Conservation (phyloP, 352 stramenopile genomes). For the Phytophthora podocarpi region DNA sequence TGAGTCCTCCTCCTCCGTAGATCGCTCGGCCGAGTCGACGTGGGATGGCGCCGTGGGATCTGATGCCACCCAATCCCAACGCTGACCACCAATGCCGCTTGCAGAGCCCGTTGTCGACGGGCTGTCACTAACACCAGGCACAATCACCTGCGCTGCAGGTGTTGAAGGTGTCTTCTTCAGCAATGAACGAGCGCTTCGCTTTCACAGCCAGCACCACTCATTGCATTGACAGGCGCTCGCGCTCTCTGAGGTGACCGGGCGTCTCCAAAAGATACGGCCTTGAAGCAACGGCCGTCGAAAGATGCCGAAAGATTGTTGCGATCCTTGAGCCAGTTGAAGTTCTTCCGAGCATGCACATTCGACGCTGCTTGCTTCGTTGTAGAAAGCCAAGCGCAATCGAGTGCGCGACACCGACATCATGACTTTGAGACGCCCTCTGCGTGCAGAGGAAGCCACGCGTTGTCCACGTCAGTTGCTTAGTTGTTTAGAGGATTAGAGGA, state of each 20-base stretch:
- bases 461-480: too few species aligned
- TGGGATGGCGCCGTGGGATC: slow-evolving; percentile 14
- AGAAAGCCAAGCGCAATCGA: too few species aligned
- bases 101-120: neutral
- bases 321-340: slow-evolving; percentile 17
- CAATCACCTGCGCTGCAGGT: too few species aligned
- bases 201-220: too few species aligned
- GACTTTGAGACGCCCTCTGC: neutral
- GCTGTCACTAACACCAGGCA: too few species aligned
- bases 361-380: too few species aligned
- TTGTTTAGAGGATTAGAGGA: too few species aligned
- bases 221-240: neutral
- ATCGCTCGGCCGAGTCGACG: too few species aligned
- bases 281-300: slow-evolving; percentile 30
- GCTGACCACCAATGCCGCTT: neutral
- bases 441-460: neutral
- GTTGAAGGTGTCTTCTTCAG: too few species aligned
- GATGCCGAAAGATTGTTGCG: slow-evolving; percentile 31
- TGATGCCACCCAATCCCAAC: neutral
- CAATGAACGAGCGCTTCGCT: neutral
- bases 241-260: too few species aligned
- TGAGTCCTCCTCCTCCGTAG: slow-evolving; percentile 6
- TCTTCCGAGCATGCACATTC: slow-evolving; percentile 16
- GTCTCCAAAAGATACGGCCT: slow-evolving; percentile 33
- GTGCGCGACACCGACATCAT: neutral